Conservation (phyloP, 768 basidiomycete species). For the Lactarius tabidus region DNA sequence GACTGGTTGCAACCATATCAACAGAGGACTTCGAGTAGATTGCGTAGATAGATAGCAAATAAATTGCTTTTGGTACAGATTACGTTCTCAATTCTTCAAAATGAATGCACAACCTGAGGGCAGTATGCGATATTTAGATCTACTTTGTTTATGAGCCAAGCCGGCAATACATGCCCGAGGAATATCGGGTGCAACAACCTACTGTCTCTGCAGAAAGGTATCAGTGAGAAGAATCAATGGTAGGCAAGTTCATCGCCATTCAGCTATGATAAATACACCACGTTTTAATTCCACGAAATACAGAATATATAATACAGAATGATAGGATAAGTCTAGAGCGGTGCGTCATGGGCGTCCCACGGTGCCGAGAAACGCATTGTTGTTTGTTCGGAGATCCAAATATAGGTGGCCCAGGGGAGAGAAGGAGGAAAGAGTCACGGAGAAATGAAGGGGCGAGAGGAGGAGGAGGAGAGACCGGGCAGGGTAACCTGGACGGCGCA, state of each 20-base stretch:
- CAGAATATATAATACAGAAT: neutral
- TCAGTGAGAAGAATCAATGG: neutral
- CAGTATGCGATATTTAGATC: neutral
- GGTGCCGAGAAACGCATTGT: neutral
- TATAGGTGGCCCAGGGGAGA: neutral
- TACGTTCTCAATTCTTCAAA: neutral
- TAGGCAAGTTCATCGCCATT: neutral
- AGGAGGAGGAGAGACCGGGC: neutral
- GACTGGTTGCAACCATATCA: neutral
- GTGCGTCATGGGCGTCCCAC: neutral
- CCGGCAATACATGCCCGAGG: neutral
- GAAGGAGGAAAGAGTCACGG: slow-evolving; percentile 1
- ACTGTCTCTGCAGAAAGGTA: neutral
- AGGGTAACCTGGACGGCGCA: slow-evolving; percentile 8
- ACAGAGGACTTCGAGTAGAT: neutral
- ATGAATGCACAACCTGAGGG: neutral
- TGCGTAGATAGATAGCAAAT: neutral
- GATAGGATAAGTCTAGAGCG: neutral
- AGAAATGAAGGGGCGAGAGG: slow-evolving; percentile 4
- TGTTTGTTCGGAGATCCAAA: neutral
- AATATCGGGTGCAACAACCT: neutral
- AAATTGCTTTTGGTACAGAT: neutral
- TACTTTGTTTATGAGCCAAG: too few relatives aligned
- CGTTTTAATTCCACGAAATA: neutral
- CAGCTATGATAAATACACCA: neutral